Base-by-base conservation (phyloP, 495 filamentous ascomycete genomes). In the Penicillium bialowiezense region DNA sequence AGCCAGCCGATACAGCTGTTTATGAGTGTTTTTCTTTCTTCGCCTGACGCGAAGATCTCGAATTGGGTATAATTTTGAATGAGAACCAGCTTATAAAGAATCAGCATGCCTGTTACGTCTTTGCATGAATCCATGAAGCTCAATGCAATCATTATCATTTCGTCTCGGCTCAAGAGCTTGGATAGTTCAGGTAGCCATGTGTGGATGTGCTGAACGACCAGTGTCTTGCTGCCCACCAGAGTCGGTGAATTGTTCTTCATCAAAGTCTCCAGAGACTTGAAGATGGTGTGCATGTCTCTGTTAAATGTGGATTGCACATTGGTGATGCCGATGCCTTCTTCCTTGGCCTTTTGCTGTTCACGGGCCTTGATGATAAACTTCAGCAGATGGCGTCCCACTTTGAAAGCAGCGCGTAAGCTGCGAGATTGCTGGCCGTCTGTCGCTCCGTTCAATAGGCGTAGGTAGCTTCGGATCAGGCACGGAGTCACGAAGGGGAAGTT, bases 131-230 rank as follows among this genome's bases (percentile, higher is more conserved):
- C 89, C 74, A 99, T 84, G 60, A 97, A 96, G 63, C 90, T 88
- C 43, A 91, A 87, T 19, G 92, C 90, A 41, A 97, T 85, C 59
- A 95, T 84, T 44, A 97, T 69, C 49, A 96, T 93, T 64, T 99
- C 91, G 48, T 88, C 86, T 1, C 84, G 82, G 12, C 75, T 81
- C 58, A 99, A 78, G 28, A 91, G 74, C 12, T 83, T 81, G 3
- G 81, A 79, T 6, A 97, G 80, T 54, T 96, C 91, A 0, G 93
- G 95, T 9, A 99, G 72, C 93, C 93, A 97, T 2, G 88, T 85
- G 63, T 97, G 93, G 65, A 97, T 96, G 68, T 97, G 88, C 63
- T 99, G 93, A 14, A 97, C 91, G 5, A 95, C 87, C 26, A 99
- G 69, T 1, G 93, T 97, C 63, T 97, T 95, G 49, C 88, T 96